These are phyloP conservation scores for Mollisiaceae sp. DNA, from an alignment of 2,329 filamentous ascomycete genomes.

Conservation along the genomic window DNA sequence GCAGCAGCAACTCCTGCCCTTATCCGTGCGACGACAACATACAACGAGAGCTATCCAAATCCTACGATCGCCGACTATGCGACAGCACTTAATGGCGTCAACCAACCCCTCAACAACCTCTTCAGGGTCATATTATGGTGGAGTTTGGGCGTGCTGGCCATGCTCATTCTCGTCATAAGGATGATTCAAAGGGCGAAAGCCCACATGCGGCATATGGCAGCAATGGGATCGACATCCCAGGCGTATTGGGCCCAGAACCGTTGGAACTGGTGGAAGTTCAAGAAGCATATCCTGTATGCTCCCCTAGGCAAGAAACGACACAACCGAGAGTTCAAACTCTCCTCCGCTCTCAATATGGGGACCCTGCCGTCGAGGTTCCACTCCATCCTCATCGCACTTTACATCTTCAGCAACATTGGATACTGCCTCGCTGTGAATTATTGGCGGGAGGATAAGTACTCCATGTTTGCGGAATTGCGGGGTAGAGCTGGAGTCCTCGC, in stretches of 20 bases:
- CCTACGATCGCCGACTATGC: conserved; percentile 61
- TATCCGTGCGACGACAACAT: conserved; percentile 16
- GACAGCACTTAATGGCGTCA: conserved; percentile 63
- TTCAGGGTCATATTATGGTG: conserved; percentile 65
- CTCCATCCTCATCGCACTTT: conserved; percentile 59
- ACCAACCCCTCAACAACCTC: conserved; percentile 61
- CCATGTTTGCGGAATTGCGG: conserved; percentile 80
- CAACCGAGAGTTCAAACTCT: conserved; percentile 69
- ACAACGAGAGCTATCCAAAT: conserved; percentile 38
- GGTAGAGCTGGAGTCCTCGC: conserved; percentile 85
- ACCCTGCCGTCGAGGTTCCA: conserved; percentile 71
- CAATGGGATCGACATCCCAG: conserved; percentile 63
- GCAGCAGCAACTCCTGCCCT: neutral
- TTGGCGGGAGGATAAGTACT: conserved; percentile 59
- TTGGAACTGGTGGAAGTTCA: conserved; percentile 62
- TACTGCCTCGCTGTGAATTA: conserved; percentile 70
- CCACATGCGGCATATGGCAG: conserved; percentile 62
- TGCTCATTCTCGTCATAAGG: conserved; percentile 59
- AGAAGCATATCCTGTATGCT: conserved; percentile 67
- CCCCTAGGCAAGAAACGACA: conserved; percentile 69
- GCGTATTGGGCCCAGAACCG: conserved; percentile 63
- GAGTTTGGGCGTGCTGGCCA: conserved; percentile 60
- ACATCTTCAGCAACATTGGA: conserved; percentile 63
- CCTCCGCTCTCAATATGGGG: conserved; percentile 62
- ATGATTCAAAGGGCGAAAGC: conserved; percentile 59